Base-by-base conservation (phyloP, 371 early-diverging fungal species). In the Zychaea mexicana region DNA sequence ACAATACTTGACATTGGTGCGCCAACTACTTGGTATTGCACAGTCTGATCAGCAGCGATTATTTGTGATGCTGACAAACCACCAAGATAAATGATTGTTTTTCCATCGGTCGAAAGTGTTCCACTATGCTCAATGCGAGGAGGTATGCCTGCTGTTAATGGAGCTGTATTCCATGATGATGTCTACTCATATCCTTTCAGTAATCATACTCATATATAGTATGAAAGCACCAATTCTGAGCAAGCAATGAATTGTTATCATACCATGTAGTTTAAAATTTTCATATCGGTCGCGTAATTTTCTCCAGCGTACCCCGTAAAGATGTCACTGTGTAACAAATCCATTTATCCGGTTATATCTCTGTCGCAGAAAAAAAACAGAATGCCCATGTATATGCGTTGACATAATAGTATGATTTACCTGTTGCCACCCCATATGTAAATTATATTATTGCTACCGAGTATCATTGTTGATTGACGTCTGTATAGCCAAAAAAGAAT, bases 361-460 rank as follows among this genome's bases (percentile, higher is more conserved):
- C 9, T 36, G 38, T n/a, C n/a, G n/a, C n/a, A n/a, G n/a, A n/a
- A n/a, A n/a, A n/a, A n/a, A n/a, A n/a, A n/a, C n/a, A n/a, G n/a
- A n/a, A n/a, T n/a, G n/a, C n/a, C n/a, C n/a, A n/a, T n/a, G n/a
- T n/a, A n/a, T n/a, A 15, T 36, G 38, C 7, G 38, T 15, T 7
- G 38, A 36, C 7, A 36, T 36, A 15, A 7, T 15, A 7, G 15
- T 9, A 36, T 7, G 27, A 38, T 21, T 5, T 57, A 57, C 57
- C 38, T 36, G 38, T 57, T 57, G 36, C 57, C 57, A 15, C 57
- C 57, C 57, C 57, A 57, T 19, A 57, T 57, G 22, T 57, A 33
- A 17, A 57, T 33, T 4, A 26, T 30, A 12, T 15, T 22, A 30
- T 38, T 33, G 30, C 26, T 36, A 6, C 30, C 36, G 36, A 57